Evolutionary conservation across 2,329 filamentous ascomycete genomes (phyloP), one percentile per base, ranked within the genome.

Genomic region (Fusarium tanahbumbuense): DNA sequence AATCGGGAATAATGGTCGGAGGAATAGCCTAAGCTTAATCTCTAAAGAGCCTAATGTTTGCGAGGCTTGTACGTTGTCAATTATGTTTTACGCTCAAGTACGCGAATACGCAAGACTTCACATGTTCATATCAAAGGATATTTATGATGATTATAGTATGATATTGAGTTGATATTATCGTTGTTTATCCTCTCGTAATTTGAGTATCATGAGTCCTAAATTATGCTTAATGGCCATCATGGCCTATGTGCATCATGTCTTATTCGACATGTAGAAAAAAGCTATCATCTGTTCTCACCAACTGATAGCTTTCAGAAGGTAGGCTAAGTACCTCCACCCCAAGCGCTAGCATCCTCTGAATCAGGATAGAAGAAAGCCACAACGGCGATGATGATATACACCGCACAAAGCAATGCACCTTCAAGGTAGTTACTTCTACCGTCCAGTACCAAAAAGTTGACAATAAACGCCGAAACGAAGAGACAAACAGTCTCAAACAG

Each of bases 341-440:
- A 80, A 10, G 68, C 76, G 60, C 83, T 88, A 7, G 84, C 82
- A 16, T 88, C 82, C 5, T 78, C 72, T 4, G 80, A 81, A 37
- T 82, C 81, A 0, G 90, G 90, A 65, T 91, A 92, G 75, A 89
- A 92, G 74, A 90, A 91, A 1, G 90, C 89, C 10, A 89, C 87
- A 3, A 91, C 83, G 2, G 84, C 85, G 70, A 92, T 92, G 64
- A 92, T 92, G 52, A 92, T 81, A 76, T 92, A 92, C 6, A 89
- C 88, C 1, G 89, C 86, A 70, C 88, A 89, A 28, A 92, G 78
- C 44, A 92, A 77, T 3, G 90, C 90, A 16, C 93, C 93, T 81
- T 97, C 93, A 15, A 97, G 87, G 75, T 96, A 97, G 77, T 97
- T 97, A 78, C 91, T 93, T 78, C 93, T 87, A 13, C 93, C 93